These are phyloP conservation scores for Crithidia brevicula DNA, from an alignment of 208 protist species.

Conservation along the genomic window DNA sequence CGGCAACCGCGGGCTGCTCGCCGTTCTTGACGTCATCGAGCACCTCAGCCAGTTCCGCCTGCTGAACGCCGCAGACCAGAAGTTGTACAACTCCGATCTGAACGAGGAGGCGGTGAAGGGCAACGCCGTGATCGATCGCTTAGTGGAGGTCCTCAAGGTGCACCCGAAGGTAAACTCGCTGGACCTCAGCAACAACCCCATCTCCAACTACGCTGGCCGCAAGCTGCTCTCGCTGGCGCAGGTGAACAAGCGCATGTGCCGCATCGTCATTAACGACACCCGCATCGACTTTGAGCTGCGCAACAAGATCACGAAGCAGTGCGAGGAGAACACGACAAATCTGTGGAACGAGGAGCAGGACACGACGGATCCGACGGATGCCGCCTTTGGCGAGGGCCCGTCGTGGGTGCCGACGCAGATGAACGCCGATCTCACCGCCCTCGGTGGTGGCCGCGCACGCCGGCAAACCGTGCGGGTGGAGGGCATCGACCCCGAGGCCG, in stretches of 20 bases:
- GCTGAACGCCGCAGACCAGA: slow-evolving; percentile 83
- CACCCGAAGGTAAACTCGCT: slow-evolving; percentile 83
- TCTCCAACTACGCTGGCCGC: slow-evolving; percentile 91
- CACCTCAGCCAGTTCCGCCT: slow-evolving; percentile 80
- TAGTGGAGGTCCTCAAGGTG: slow-evolving; percentile 83
- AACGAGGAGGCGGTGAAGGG: slow-evolving; percentile 89
- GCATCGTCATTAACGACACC: slow-evolving; percentile 77
- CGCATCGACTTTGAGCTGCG: slow-evolving; percentile 89
- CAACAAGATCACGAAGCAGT: slow-evolving; percentile 78
- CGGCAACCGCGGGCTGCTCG: slow-evolving; percentile 88
- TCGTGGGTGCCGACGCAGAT: slow-evolving; percentile 69
- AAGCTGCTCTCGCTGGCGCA: slow-evolving; percentile 85
- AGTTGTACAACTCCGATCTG: slow-evolving; percentile 93
- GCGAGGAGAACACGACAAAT: slow-evolving; percentile 82
- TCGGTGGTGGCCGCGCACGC: slow-evolving; percentile 69
- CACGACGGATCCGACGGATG: slow-evolving; percentile 16
- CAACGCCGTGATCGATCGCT: slow-evolving; percentile 81
- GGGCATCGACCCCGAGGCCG: slow-evolving; percentile 84
- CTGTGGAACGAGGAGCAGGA: slow-evolving; percentile 68
- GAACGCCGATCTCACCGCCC: slow-evolving; percentile 69
- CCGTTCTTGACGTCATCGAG: slow-evolving; percentile 78
- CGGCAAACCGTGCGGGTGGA: slow-evolving; percentile 84
- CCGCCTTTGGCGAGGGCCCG: slow-evolving; percentile 67
- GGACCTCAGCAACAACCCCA: slow-evolving; percentile 85
- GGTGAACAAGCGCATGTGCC: slow-evolving; percentile 80